These are phyloP conservation scores for Betula pendula DNA, from an alignment of 306 rosid genomes.

Conservation along the genomic window DNA sequence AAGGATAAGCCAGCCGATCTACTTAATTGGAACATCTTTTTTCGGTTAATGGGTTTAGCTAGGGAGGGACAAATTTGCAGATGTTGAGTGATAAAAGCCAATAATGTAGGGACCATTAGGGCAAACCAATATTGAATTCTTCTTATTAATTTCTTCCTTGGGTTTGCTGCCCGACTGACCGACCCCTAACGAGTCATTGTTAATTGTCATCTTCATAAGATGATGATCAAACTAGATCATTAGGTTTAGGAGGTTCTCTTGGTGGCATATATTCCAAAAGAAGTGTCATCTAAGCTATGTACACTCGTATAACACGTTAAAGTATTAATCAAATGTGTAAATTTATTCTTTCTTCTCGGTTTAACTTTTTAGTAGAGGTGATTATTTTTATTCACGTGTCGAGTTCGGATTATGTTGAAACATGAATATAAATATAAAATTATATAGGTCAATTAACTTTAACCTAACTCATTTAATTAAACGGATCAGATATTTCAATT, in stretches of 20 bases:
- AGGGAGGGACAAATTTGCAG: conserved; percentile 26
- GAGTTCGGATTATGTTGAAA: no score
- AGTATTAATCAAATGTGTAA: no score
- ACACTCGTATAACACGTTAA: not conserved
- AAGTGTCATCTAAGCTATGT: not conserved
- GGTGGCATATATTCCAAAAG: not conserved
- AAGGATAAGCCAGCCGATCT: conserved; percentile 25
- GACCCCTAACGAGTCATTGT: no score
- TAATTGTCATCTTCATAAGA: not conserved
- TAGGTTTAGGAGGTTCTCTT: conserved; percentile 1
- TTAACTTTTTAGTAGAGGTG: no score
- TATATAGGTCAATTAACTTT: no score
- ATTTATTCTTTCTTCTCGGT: no score
- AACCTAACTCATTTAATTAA: no score
- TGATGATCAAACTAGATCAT: not conserved
- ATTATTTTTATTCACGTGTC: no score
- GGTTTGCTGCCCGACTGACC: no score
- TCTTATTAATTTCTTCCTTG: not conserved
- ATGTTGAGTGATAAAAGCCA: conserved; percentile 29
- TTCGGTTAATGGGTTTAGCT: conserved; percentile 23
- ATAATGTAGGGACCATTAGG: conserved; percentile 36
- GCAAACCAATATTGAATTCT: conserved; percentile 29
- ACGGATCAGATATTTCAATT: no score
- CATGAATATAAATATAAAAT: no score
- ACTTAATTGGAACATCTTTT: conserved; percentile 28